Base-by-base conservation (phyloP, 2,329 filamentous ascomycete genomes). In the Zymoseptoria passerinii region DNA sequence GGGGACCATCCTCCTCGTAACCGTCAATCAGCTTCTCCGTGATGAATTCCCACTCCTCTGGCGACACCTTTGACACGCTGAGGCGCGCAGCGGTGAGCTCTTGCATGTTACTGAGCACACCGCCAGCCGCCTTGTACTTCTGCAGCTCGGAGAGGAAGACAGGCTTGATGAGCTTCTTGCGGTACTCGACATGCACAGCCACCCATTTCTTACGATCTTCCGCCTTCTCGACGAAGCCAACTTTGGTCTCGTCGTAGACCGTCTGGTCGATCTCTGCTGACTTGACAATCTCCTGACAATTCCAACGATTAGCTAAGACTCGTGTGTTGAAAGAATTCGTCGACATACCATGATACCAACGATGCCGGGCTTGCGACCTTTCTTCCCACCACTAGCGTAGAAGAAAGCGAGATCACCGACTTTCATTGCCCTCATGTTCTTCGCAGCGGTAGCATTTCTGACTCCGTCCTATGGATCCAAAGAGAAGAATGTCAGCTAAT, bases 371-470 rank as follows among this genome's bases (percentile, higher is more conserved):
- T 87, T 83, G 16, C 65, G 58, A 28, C 64, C 64, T 50, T 58
- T 28, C 71, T 95, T 95, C 75, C 89, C 94, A 68, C 94, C 95
- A 52, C 89, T 95, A 74, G 96, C 92, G 71, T 97, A 97, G 77
- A 99, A 97, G 76, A 99, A 97, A 27, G 91, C 92, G 29, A 92
- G 80, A 70, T 99, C 94, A 54, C 92, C 92, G 57, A 86, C 85
- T 67, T 89, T 91, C 94, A 99, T 99, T 8, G 85, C 83, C 28
- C 89, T 84, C 76, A 99, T 86, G 71, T 96, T 90, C 69, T 96
- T 97, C 27, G 90, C 84, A 6, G 92, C 92, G 74, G 72, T 71
- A 18, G 69, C 68, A 54, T 79, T 80, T 52, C 76, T 66, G 20
- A 81, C 78, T 28, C 50, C 50, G 28, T 52, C 48, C 50, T 40